Evolutionary conservation across 345 rosid genomes (phyloP).

Genomic region (Carallia pectinifolia): DNA sequence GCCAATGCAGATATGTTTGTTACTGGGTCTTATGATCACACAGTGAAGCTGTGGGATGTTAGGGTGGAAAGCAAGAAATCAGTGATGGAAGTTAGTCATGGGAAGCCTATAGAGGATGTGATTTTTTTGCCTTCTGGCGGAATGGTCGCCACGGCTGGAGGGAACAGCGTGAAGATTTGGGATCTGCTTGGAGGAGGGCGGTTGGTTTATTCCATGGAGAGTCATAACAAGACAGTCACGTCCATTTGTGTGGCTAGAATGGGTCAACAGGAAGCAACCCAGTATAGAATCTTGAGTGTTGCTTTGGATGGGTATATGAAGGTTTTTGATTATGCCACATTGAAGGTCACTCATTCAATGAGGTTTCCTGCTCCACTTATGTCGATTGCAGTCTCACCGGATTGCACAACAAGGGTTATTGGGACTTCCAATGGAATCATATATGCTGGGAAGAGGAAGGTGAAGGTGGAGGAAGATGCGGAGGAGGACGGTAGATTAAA

Average conservation of each 20-base stretch:
- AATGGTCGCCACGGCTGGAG: conserved; percentile 80
- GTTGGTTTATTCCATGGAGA: conserved; percentile 79
- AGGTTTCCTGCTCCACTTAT: conserved; percentile 84
- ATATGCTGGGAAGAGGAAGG: conserved; percentile 71
- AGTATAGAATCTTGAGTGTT: conserved; percentile 71
- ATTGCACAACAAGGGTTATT: conserved; percentile 53
- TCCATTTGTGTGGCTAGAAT: conserved; percentile 59
- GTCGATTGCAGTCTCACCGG: conserved; percentile 66
- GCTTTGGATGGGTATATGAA: conserved; percentile 93
- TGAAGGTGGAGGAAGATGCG: conserved; percentile 44
- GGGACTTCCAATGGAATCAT: conserved; percentile 76
- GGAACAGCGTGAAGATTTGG: conserved; percentile 81
- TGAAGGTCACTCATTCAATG: conserved; percentile 82
- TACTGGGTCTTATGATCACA: conserved; percentile 93
- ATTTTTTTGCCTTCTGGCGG: conserved; percentile 87
- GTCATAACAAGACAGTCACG: conserved; percentile 92
- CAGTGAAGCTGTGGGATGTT: conserved; percentile 87
- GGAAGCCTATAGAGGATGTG: conserved; percentile 85
- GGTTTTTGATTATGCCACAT: conserved; percentile 72
- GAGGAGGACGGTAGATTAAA: conserved; percentile 31
- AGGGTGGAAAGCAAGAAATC: conserved; percentile 54
- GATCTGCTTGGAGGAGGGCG: conserved; percentile 84
- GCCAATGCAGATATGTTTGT: conserved; percentile 55
- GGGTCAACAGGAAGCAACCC: conserved; percentile 40
- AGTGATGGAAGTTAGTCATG: conserved; percentile 71